Percentiles rank a stretch among this genome's conserved stretches.
Evolutionary conservation across 257 asterid genomes (phyloP).

Genomic region (Perilla frutescens): DNA sequence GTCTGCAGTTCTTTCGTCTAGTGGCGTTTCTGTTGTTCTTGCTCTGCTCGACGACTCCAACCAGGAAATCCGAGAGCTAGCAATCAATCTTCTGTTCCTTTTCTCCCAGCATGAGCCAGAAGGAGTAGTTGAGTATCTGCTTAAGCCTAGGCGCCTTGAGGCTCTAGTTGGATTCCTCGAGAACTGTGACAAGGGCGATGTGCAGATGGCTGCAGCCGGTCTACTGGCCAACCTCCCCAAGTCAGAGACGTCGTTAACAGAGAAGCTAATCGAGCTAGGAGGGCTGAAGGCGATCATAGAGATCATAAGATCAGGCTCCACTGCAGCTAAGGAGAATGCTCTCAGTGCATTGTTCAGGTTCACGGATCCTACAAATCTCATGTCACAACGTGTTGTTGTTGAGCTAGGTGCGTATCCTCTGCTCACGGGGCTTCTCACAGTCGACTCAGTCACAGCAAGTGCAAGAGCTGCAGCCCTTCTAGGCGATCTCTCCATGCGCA

Average conservation of each 20-base stretch:
- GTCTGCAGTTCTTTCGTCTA: slow-evolving; percentile 59
- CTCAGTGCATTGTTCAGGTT: slow-evolving; percentile 65
- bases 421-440: slow-evolving; percentile 50
- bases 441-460: slow-evolving; percentile 48
- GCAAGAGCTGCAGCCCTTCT: slow-evolving; percentile 71
- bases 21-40: slow-evolving; percentile 59
- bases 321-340: slow-evolving; percentile 69
- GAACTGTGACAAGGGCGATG: slow-evolving; percentile 50
- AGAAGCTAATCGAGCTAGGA: slow-evolving; percentile 57
- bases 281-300: slow-evolving; percentile 59
- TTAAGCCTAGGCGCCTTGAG: slow-evolving; percentile 61
- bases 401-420: slow-evolving; percentile 54
- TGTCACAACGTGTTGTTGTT: slow-evolving; percentile 47
- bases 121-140: slow-evolving; percentile 68
- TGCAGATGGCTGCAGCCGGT: slow-evolving; percentile 74
- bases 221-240: slow-evolving; percentile 68
- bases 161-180: slow-evolving; percentile 67
- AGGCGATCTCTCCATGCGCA: slow-evolving; percentile 69
- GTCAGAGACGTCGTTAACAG: slow-evolving; percentile 56
- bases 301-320: slow-evolving; percentile 48
- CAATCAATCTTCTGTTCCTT: slow-evolving; percentile 60
- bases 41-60: slow-evolving; percentile 63
- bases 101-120: slow-evolving; percentile 72
- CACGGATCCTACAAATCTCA: slow-evolving; percentile 62
- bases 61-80: slow-evolving; percentile 59